Conservation (phyloP, 495 filamentous ascomycete genomes). For the Trichoderma gamsii region DNA sequence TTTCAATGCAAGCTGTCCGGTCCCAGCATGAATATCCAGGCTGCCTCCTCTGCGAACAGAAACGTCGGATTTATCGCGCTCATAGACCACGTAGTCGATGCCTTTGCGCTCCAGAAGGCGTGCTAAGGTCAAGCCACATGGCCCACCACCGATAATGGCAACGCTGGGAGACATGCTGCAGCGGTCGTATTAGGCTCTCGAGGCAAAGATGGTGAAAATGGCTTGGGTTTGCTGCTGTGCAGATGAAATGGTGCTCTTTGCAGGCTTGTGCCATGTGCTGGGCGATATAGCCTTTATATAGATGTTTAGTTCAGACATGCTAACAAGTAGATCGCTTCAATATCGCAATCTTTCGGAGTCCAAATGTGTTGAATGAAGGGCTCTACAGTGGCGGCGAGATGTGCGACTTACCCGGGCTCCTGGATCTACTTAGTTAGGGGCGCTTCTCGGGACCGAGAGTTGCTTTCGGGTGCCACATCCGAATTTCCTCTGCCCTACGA, state of each 20-base stretch:
- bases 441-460: constrained; percentile 2
- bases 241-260: background rate
- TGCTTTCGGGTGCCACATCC: background rate
- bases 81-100: constrained; percentile 48
- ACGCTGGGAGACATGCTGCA: constrained; percentile 24
- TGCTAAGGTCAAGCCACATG: constrained; percentile 52
- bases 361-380: background rate
- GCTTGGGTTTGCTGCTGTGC: background rate
- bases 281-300: background rate
- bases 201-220: background rate
- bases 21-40: constrained; percentile 48
- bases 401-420: background rate
- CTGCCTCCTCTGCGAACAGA: constrained; percentile 46
- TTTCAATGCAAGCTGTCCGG: constrained; percentile 47
- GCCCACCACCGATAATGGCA: constrained; percentile 55
- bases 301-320: background rate
- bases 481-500: background rate
- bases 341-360: background rate
- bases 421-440: background rate
- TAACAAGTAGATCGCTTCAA: background rate
- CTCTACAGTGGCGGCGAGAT: background rate
- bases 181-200: constrained; percentile 21
- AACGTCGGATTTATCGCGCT: constrained; percentile 38
- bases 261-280: background rate
- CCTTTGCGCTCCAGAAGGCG: constrained; percentile 43